phyloP scores from a whole-genome alignment of 2,329 filamentous ascomycete genomes.

The Parasarocladium wereldwijsianum region DNA sequence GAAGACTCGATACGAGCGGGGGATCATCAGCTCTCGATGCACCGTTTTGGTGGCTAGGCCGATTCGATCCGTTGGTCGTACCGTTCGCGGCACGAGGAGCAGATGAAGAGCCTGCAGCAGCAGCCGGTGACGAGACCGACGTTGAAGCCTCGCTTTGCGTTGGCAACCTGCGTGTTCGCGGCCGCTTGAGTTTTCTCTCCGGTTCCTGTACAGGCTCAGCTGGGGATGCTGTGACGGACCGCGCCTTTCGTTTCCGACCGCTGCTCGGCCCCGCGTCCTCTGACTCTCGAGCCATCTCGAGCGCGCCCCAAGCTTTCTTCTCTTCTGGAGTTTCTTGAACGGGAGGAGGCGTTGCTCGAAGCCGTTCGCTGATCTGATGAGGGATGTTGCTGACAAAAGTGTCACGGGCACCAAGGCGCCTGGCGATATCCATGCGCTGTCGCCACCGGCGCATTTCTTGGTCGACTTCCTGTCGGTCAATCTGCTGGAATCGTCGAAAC shows the following conservation, averaged over 20 bases:
- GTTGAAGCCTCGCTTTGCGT: conserved; percentile 30
- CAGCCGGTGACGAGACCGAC: conserved; percentile 19
- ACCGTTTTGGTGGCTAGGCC: conserved; percentile 6
- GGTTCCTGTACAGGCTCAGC: conserved; percentile 53
- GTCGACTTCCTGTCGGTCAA: conserved; percentile 43
- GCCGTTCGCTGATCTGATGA: conserved; percentile 43
- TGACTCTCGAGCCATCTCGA: conserved; percentile 69
- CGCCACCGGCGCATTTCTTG: conserved; percentile 71
- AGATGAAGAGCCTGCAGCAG: conserved; percentile 14
- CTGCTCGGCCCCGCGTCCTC: conserved; percentile 33
- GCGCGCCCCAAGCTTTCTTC: conserved; percentile 73
- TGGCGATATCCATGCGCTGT: conserved; percentile 67
- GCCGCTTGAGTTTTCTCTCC: conserved; percentile 75
- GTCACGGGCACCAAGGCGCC: conserved; percentile 59
- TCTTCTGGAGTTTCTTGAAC: conserved; percentile 63
- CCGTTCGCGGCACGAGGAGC: neutral
- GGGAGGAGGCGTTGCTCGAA: conserved; percentile 39
- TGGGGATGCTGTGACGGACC: conserved; percentile 58
- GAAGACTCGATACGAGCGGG: conserved; percentile 71
- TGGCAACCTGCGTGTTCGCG: conserved; percentile 57
- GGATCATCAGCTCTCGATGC: conserved; percentile 34
- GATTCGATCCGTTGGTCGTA: conserved; percentile 2
- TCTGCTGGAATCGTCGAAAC: conserved; percentile 37
- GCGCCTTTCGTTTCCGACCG: conserved; percentile 58
- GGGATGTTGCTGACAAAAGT: conserved; percentile 52